Evolutionary conservation across 2,329 filamentous ascomycete species (phyloP), one percentile per base, ranked within the genome.

Genomic region (Verruconis gallopava): DNA sequence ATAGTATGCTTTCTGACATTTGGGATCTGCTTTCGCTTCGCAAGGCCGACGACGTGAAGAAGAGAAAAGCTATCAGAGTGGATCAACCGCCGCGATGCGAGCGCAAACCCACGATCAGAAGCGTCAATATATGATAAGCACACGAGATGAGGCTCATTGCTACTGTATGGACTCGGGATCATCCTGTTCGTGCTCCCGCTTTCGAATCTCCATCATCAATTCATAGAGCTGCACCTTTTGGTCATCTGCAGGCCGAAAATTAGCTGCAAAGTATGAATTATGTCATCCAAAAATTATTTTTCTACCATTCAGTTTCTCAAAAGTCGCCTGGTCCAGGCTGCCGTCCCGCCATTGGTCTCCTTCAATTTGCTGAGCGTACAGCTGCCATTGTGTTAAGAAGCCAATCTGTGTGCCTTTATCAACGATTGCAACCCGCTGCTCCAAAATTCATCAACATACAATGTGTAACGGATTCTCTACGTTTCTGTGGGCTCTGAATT

Each of bases 301-400:
- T n/a, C 51, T 60, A 93, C 86, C 88, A 59, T 83, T 96, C 85
- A 96, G 84, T 63, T 94, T 95, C 46, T 85, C 79, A 43, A 96
- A 68, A 62, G 94, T 94, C 1, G 66, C 68, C 51, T 76, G 75
- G 49, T 96, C 89, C 58, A 96, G 71, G 58, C 80, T 89, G 48
- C 85, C 84, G 1, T 81, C 89, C 46, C 73, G 70, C 91, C 91
- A 96, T 0, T 71, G 61, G 41, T 93, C 81, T 0, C 88, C 89
- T 56, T 96, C 89, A 13, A 98, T 66, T 57, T 85, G 79, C 58
- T 98, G 89, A 2, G 86, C 88, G 56, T 96, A 98, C 40, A 85
- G 66, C 61, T 98, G 91, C 89, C 89, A 98, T 61, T 96, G 88
- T 0, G 84, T 89, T 51, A 98, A 69, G 60, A 98, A 98, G 2